Percentiles rank a stretch among this genome's conserved stretches.
phyloP scores from a whole-genome alignment of 2,329 filamentous ascomycete species.

The Dryadomyces quercivorus region DNA sequence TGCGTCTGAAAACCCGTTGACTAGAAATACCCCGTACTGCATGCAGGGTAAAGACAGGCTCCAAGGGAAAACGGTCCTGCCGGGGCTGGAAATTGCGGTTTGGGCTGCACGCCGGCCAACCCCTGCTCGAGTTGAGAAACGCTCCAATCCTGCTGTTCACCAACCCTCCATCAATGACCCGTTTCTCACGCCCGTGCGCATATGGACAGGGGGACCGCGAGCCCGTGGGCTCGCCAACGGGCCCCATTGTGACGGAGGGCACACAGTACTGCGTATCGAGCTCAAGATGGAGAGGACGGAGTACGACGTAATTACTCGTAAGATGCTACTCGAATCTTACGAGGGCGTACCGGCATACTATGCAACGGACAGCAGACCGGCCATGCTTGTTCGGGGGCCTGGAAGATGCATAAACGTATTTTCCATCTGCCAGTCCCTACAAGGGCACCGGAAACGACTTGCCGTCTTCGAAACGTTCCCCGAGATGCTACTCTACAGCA shows the following conservation, averaged over 20 bases:
- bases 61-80: not conserved
- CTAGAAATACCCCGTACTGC: not conserved
- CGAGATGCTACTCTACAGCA: not conserved
- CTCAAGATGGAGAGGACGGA: not conserved
- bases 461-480: not conserved
- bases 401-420: too few relatives aligned
- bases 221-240: not conserved
- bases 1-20: not conserved
- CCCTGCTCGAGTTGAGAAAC: not conserved
- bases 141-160: not conserved
- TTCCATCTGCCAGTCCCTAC: not conserved
- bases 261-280: too few relatives aligned
- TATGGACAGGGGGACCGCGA: not conserved
- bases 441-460: not conserved
- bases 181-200: not conserved
- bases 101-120: too few relatives aligned
- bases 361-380: too few relatives aligned
- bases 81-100: conserved; percentile 1
- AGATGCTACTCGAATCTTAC: not conserved
- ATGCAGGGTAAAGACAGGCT: not conserved
- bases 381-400: too few relatives aligned
- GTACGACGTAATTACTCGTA: not conserved
- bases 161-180: not conserved
- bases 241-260: not conserved
- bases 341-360: too few relatives aligned